These are phyloP conservation scores for Hagleromyces aurorensis DNA, from an alignment of 805 yeast species.

Conservation along the genomic window DNA sequence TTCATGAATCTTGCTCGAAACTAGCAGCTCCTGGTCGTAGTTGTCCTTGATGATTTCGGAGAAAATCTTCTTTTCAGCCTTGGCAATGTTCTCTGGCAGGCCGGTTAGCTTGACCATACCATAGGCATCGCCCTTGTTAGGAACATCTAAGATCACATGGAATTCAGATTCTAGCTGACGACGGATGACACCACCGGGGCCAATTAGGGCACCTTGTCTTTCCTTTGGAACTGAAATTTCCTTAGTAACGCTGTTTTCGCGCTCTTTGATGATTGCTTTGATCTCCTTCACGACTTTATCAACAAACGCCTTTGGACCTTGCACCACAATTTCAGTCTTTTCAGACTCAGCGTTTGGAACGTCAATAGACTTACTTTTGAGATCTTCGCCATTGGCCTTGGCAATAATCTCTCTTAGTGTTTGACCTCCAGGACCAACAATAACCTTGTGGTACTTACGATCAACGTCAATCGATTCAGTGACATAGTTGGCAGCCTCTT, in stretches of 20 bases:
- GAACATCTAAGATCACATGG: conserved; percentile 56
- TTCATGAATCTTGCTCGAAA: conserved; percentile 52
- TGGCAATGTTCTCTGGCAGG: conserved; percentile 53
- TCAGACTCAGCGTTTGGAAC: conserved; percentile 64
- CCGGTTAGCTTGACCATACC: conserved; percentile 54
- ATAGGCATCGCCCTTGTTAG: conserved; percentile 44
- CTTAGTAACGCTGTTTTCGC: conserved; percentile 50
- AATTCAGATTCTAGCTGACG: conserved; percentile 64
- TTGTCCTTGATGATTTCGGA: conserved; percentile 52
- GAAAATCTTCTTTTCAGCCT: conserved; percentile 52
- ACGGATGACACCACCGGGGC: conserved; percentile 72
- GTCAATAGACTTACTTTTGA: conserved; percentile 36
- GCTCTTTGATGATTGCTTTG: conserved; percentile 51
- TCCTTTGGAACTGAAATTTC: conserved; percentile 56
- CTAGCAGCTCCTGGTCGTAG: conserved; percentile 41
- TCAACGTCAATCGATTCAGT: conserved; percentile 56
- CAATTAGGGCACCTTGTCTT: conserved; percentile 70
- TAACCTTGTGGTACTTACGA: conserved; percentile 61
- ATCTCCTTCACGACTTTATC: conserved; percentile 56
- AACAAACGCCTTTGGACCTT: conserved; percentile 73
- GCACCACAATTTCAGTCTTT: conserved; percentile 47
- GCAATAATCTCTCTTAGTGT: conserved; percentile 63
- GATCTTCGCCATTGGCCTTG: conserved; percentile 61
- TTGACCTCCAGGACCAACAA: conserved; percentile 76
- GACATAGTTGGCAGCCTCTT: conserved; percentile 54